Base-by-base conservation (phyloP, 1,139 yeast genomes). In the Zygoascus hellenicus region DNA sequence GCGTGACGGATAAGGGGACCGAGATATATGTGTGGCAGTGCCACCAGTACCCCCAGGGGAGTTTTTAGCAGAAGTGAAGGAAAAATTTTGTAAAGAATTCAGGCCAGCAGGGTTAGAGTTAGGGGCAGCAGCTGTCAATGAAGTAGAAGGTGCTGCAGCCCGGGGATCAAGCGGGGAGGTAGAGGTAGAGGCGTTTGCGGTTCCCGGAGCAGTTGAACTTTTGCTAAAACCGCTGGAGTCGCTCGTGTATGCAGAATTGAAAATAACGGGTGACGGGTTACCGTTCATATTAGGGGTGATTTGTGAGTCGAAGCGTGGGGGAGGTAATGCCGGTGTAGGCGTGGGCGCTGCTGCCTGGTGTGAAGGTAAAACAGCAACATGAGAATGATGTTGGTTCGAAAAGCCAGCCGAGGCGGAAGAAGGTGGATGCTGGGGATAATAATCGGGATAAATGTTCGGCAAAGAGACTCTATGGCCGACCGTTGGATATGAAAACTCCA, bases 171-270 rank as follows among this genome's bases (percentile, higher is more conserved):
- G 42, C 29, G 64, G 63, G 45, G 58, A 62, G 5, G 58, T 51
- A 3, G 56, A 46, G 13, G 56, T 40, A 19, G 43, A 41, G 30
- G 50, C 19, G 26, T 22, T 22, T 22, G 26, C 4, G 4, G 26
- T 7, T 4, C 26, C 7, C 11, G 55, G 48, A 34, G 58, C 51
- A 13, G 60, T 47, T 9, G 63, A 54, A 3, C 63, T 58, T 45
- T 58, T 59, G 35, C 62, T 48, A 53, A 60, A 61, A 14, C 62
- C 63, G 14, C 58, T 57, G 2, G 63, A 59, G 47, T 59, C 64
- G 32, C n/a, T 56, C 5, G 63, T 61, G 42, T 60, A 61, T 9
- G 65, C 62, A 2, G 65, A 49, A 45, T 61, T 61, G 50, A 61
- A 61, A 9, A 61, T 56, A 9, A 59, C 42, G 36, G 26, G 45